phyloP scores from a whole-genome alignment of 768 basidiomycete species.

The Phlebiopsis flavidoalba region DNA sequence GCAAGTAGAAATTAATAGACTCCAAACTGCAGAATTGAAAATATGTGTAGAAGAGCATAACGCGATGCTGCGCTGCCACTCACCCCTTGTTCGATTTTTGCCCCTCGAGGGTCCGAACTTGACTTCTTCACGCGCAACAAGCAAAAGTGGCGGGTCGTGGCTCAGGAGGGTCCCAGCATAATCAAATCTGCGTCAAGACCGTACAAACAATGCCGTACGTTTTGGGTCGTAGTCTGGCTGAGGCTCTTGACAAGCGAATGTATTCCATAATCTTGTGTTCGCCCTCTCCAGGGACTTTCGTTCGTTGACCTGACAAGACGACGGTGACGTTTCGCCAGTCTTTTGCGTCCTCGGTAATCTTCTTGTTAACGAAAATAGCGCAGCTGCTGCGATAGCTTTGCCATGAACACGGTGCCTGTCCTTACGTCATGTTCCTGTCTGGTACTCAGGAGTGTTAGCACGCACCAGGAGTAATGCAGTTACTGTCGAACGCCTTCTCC shows the following conservation, averaged over 20 bases:
- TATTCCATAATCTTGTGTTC: conserved; percentile 99
- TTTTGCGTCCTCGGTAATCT: conserved; percentile 92
- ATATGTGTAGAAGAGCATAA: not conserved
- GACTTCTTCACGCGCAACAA: conserved; percentile 92
- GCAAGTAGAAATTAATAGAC: conserved; percentile 86
- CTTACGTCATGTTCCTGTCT: not conserved
- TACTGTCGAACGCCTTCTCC: conserved; percentile 96
- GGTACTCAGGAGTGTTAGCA: conserved; percentile 1
- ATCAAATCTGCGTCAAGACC: conserved; percentile 97
- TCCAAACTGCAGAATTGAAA: conserved; percentile 41
- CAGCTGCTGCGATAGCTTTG: conserved; percentile 83
- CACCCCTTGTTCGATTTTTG: conserved; percentile 64
- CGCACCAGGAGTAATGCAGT: conserved; percentile 96
- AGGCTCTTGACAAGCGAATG: conserved; percentile 88
- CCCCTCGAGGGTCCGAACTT: conserved; percentile 87
- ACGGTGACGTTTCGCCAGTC: conserved; percentile 92
- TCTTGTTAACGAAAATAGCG: conserved; percentile 97
- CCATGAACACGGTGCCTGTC: conserved; percentile 93
- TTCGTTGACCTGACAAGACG: conserved; percentile 83
- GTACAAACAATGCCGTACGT: conserved; percentile 95
- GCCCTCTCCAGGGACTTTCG: conserved; percentile 98
- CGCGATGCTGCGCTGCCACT: not conserved
- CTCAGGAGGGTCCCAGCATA: conserved; percentile 95
- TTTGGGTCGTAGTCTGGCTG: conserved; percentile 94
- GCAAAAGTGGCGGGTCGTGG: conserved; percentile 98